Evolutionary conservation across 768 basidiomycete genomes (phyloP).

Genomic region (Lactarius quietus): DNA sequence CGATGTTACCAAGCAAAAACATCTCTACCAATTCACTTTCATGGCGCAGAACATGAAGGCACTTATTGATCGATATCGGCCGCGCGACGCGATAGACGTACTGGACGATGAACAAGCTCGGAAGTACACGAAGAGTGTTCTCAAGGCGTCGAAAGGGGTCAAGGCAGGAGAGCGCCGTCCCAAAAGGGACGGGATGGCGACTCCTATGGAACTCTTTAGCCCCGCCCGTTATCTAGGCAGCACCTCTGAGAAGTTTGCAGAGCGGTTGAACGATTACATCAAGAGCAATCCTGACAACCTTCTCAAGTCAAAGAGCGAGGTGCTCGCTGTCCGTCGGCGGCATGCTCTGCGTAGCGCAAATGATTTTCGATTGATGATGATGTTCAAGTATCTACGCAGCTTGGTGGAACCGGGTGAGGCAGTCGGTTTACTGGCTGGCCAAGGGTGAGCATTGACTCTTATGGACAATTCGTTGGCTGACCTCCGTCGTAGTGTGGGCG

Average conservation of each 20-base stretch:
- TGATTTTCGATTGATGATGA: conserved; percentile 79
- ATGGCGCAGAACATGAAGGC: conserved; percentile 82
- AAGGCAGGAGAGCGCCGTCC: conserved; percentile 40
- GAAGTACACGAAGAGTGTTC: conserved; percentile 83
- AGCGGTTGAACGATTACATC: conserved; percentile 73
- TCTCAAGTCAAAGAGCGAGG: conserved; percentile 42
- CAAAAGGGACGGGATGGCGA: conserved; percentile 60
- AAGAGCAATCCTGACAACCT: conserved; percentile 63
- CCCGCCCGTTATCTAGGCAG: conserved; percentile 81
- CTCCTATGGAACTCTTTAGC: conserved; percentile 68
- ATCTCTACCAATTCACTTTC: conserved; percentile 91
- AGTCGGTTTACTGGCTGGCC: conserved; percentile 94
- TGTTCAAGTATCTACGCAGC: conserved; percentile 89
- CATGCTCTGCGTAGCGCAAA: conserved; percentile 45
- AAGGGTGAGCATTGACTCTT: conserved; percentile 64
- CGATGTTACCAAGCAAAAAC: conserved; percentile 97
- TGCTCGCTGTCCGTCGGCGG: conserved; percentile 42
- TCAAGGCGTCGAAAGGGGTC: conserved; percentile 65
- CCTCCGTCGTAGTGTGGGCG: conserved; percentile 68
- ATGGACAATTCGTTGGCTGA: not conserved
- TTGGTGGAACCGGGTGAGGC: conserved; percentile 97
- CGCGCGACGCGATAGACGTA: conserved; percentile 50
- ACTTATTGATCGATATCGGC: conserved; percentile 67
- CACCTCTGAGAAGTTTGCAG: conserved; percentile 90
- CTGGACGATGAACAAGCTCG: conserved; percentile 67